Conservation (phyloP, 805 yeast genomes). For the Candida pini region DNA sequence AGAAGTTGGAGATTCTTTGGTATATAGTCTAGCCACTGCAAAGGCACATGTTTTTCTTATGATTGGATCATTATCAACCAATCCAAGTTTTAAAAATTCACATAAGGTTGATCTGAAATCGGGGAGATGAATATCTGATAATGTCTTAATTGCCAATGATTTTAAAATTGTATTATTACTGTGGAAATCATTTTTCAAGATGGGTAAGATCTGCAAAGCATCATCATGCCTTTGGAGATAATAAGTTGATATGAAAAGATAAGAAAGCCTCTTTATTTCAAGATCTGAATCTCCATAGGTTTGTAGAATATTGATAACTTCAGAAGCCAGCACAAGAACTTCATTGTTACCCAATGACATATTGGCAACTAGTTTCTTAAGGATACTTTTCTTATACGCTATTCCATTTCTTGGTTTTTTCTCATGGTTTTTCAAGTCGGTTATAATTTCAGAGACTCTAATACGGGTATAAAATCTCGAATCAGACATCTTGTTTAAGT, state of each 20-base stretch:
- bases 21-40: slow-evolving; percentile 63
- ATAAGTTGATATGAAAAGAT: slow-evolving; percentile 58
- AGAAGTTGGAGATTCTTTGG: slow-evolving; percentile 41
- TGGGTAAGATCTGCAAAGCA: slow-evolving; percentile 50
- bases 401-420: slow-evolving; percentile 33
- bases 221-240: slow-evolving; percentile 53
- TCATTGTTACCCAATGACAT: slow-evolving; percentile 79
- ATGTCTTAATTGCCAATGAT: slow-evolving; percentile 57
- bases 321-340: slow-evolving; percentile 61
- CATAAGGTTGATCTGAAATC: slow-evolving; percentile 46
- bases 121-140: slow-evolving; percentile 52
- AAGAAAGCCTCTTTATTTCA: slow-evolving; percentile 68
- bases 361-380: slow-evolving; percentile 77
- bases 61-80: slow-evolving; percentile 46
- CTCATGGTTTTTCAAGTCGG: slow-evolving; percentile 28
- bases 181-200: slow-evolving; percentile 45
- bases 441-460: slow-evolving; percentile 26
- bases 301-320: slow-evolving; percentile 48
- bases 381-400: slow-evolving; percentile 39
- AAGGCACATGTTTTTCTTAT: slow-evolving; percentile 68
- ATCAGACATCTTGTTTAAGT: slow-evolving; percentile 18
- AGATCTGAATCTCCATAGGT: slow-evolving; percentile 38
- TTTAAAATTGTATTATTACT: slow-evolving; percentile 36
- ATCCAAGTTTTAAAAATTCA: slow-evolving; percentile 27
- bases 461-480: slow-evolving; percentile 22